Evolutionary conservation across 78 protist genomes (phyloP).

Genomic region (Dictyostelium brefeldianum): DNA sequence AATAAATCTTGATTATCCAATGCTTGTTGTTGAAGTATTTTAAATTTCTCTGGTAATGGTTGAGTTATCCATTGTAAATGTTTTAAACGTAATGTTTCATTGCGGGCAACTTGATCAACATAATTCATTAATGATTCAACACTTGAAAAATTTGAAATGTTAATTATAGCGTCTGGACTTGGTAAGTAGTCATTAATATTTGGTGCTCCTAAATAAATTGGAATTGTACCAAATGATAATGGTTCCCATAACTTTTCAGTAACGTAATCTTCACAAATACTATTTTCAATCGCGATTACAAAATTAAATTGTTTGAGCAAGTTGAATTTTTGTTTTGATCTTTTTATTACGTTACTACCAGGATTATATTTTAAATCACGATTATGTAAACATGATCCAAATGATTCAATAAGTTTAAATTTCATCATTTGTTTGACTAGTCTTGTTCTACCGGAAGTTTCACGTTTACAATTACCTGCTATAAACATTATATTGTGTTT

Average conservation of each 20-base stretch:
- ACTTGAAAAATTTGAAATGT: constrained; percentile 27
- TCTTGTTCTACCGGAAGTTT: background rate
- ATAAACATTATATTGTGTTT: background rate
- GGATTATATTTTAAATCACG: background rate
- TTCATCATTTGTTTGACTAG: background rate
- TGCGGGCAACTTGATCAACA: constrained; percentile 6
- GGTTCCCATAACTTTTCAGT: constrained; percentile 40
- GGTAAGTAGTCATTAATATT: constrained; percentile 41
- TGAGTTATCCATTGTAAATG: constrained; percentile 45
- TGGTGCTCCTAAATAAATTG: constrained; percentile 75
- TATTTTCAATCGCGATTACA: background rate
- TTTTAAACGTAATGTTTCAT: constrained; percentile 27
- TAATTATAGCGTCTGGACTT: constrained; percentile 21
- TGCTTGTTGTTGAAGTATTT: background rate
- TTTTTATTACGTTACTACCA: background rate
- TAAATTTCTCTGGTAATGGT: background rate
- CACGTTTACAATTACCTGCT: background rate
- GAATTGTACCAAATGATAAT: background rate
- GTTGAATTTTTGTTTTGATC: background rate
- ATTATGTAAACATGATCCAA: constrained; percentile 11
- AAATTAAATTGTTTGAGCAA: background rate
- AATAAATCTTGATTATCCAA: background rate
- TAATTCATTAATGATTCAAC: constrained; percentile 15
- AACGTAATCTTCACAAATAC: constrained; percentile 3
- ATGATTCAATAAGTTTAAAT: background rate